Evolutionary conservation across 2,329 filamentous ascomycete genomes (phyloP).

Genomic region (Rhynchosporium graminicola): DNA sequence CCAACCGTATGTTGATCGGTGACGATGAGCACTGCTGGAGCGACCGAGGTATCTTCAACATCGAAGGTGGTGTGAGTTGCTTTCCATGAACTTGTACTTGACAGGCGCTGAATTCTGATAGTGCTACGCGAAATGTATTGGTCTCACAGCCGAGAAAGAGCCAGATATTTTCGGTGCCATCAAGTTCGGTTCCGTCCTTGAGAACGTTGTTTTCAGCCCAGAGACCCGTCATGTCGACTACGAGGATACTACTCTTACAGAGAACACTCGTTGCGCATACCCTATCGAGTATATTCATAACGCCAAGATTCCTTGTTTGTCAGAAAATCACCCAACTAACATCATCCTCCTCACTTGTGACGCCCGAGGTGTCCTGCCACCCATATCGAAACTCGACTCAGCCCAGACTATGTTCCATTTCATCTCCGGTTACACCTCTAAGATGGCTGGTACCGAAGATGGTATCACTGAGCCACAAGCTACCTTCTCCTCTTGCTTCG

Average conservation of each 20-base stretch:
- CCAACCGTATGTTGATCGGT: slow-evolving; percentile 92
- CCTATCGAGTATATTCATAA: slow-evolving; percentile 99
- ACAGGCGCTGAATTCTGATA: slow-evolving; percentile 29
- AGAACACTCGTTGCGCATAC: slow-evolving; percentile 98
- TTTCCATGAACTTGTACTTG: not conserved
- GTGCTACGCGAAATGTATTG: slow-evolving; percentile 99
- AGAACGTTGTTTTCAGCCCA: slow-evolving; percentile 98
- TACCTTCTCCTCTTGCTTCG: slow-evolving; percentile 99
- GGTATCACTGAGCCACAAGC: slow-evolving; percentile 96
- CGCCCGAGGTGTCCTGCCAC: slow-evolving; percentile 92
- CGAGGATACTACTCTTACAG: slow-evolving; percentile 89
- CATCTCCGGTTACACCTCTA: slow-evolving; percentile 99
- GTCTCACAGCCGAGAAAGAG: slow-evolving; percentile 97
- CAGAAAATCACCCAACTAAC: slow-evolving; percentile 86
- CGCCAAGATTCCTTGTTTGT: slow-evolving; percentile 96
- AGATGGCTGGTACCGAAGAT: slow-evolving; percentile 99
- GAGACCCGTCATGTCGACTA: slow-evolving; percentile 90
- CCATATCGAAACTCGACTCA: slow-evolving; percentile 93
- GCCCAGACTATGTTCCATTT: slow-evolving; percentile 99
- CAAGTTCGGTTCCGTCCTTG: slow-evolving; percentile 92
- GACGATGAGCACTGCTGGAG: slow-evolving; percentile 99
- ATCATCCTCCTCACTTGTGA: slow-evolving; percentile 98
- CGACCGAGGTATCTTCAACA: slow-evolving; percentile 97
- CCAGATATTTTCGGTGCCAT: slow-evolving; percentile 97
- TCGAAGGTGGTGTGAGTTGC: slow-evolving; percentile 73